Conservation (phyloP, 2,329 filamentous ascomycete genomes). For the Diaporthe ampelina region DNA sequence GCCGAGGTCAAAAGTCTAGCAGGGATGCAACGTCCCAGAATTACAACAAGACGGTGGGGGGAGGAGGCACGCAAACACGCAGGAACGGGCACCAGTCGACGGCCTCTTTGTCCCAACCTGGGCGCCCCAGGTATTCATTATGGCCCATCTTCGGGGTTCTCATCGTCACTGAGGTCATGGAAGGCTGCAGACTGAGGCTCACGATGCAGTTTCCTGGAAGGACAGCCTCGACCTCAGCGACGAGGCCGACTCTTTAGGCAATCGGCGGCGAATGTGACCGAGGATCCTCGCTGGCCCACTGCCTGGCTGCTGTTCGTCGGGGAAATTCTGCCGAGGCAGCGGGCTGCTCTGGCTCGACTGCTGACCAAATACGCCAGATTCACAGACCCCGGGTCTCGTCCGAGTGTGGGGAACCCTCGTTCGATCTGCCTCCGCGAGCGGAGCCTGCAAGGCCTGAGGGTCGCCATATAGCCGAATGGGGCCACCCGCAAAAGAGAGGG, state of each 20-base stretch:
- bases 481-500: not conserved
- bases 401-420: constrained; percentile 36
- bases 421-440: constrained; percentile 23
- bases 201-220: constrained; percentile 12
- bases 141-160: not conserved
- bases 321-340: constrained; percentile 38
- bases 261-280: constrained; percentile 38
- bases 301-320: constrained; percentile 13
- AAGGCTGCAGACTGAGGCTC: constrained; percentile 20
- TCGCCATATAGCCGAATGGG: constrained; percentile 16
- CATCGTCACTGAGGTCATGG: constrained; percentile 8
- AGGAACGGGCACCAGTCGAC: not conserved
- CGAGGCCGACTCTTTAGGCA: constrained; percentile 26
- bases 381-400: constrained; percentile 34
- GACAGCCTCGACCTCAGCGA: constrained; percentile 25
- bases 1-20: constrained; percentile 45
- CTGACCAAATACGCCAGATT: not conserved
- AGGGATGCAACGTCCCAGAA: constrained; percentile 40
- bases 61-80: not conserved
- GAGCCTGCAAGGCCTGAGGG: constrained; percentile 2
- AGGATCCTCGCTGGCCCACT: constrained; percentile 28
- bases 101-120: constrained; percentile 12
- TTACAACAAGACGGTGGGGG: not conserved
- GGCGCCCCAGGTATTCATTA: not conserved
- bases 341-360: not conserved